Evolutionary conservation across 805 yeast species (phyloP), one percentile per base, ranked within the genome.

Genomic region (Starmerella bombi): DNA sequence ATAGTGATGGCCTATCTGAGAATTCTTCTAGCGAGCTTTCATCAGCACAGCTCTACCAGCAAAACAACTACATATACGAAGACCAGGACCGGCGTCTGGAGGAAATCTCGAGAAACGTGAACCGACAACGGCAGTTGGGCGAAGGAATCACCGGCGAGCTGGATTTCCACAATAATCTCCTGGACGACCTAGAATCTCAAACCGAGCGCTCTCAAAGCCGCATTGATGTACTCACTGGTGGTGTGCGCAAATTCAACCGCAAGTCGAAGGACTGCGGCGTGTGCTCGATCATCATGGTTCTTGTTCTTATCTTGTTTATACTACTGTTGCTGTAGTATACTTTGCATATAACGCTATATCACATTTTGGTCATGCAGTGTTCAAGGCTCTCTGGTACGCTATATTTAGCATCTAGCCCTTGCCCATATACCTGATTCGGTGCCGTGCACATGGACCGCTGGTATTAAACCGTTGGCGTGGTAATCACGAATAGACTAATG

Each of bases 1-100:
- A 23, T 23, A 23, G 10, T 23, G 27, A 23, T 23, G 12, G 10
- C 10, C 27, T 12, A 7, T 7, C 31, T 7, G n/a, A 10, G 17
- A 15, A 28, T 12, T 12, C 27, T 23, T 12, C 7, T 8, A 23
- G 27, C 27, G 31, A 28, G 17, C 16, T 37, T n/a, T 25, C 34
- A n/a, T 28, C 41, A 14, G 14, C 23, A 2, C 50, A 47, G 32
- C 14, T 48, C 15, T 53, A 34, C 34, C 47, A 44, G 10, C 41
- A 44, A 19, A 53, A 53, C 41, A 35, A 51, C 8, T 43, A 45
- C 25, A 35, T 51, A 18, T 48, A 62, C 52, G 51, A 48, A n/a
- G 58, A 60, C 28, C 69, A 64, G 43, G 69, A 64, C 44, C 52
- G 51, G 25, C 57, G 62, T 15, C 53, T 64, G 15, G 63, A 59